Evolutionary conservation across 2,329 filamentous ascomycete genomes (phyloP).

Genomic region (Calonectria henricotiae): DNA sequence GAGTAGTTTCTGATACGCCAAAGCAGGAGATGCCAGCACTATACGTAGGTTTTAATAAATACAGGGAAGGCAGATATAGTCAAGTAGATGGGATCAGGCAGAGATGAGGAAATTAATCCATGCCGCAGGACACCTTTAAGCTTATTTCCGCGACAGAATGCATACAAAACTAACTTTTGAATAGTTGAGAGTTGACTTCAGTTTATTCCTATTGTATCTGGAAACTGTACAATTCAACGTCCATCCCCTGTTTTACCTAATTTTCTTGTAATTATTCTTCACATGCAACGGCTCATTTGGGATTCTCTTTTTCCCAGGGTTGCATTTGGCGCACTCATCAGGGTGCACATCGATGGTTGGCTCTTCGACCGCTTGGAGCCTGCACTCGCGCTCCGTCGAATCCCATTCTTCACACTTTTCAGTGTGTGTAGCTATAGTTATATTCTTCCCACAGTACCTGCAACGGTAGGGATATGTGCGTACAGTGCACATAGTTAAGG

Average conservation of each 20-base stretch:
- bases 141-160: no score
- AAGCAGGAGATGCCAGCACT: no score
- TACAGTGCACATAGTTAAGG: constrained; percentile 11
- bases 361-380: background rate
- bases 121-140: no score
- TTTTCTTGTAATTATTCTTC: constrained; percentile 16
- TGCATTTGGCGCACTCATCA: constrained; percentile 10
- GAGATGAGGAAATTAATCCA: no score
- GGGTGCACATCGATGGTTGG: constrained; percentile 1
- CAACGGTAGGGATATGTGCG: background rate
- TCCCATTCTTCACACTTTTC: constrained; percentile 18
- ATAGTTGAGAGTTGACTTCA: background rate
- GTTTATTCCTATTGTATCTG: background rate
- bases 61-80: no score
- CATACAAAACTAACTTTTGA: background rate
- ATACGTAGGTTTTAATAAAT: no score
- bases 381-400: background rate
- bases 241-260: constrained; percentile 5
- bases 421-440: background rate
- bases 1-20: no score
- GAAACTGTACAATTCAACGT: background rate
- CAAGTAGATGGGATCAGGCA: no score
- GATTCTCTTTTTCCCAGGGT: constrained; percentile 17
- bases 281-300: constrained; percentile 11
- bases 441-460: background rate